A percentile compares a stretch with the other conserved stretches of the same genome.
Conservation (phyloP, 2,329 filamentous ascomycete genomes). For the Talaromyces albobiverticillius region DNA sequence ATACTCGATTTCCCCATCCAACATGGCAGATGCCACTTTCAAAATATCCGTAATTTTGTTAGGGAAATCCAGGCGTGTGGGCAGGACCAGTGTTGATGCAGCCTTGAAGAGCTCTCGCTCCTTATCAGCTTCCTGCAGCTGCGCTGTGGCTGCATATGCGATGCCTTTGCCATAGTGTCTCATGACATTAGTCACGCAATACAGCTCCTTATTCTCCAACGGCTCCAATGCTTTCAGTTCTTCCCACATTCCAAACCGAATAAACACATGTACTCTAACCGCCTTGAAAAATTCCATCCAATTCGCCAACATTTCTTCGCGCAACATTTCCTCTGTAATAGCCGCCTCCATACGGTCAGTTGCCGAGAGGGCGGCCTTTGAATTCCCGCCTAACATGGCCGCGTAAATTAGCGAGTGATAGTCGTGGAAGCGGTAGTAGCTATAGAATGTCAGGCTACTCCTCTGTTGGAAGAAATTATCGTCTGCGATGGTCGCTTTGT, state of each 20-base stretch:
- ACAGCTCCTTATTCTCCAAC: constrained; percentile 49
- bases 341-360: constrained; percentile 56
- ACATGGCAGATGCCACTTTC: constrained; percentile 55
- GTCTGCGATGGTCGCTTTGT: constrained; percentile 62
- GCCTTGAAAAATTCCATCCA: constrained; percentile 17
- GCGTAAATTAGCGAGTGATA: constrained; percentile 71
- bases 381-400: constrained; percentile 69
- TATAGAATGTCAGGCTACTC: constrained; percentile 68
- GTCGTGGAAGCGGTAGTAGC: constrained; percentile 68
- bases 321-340: constrained; percentile 60
- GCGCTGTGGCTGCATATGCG: constrained; percentile 57
- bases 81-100: constrained; percentile 51
- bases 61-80: constrained; percentile 62
- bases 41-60: constrained; percentile 63
- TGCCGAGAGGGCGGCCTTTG: constrained; percentile 57
- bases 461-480: constrained; percentile 58
- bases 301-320: constrained; percentile 14
- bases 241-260: constrained; percentile 18
- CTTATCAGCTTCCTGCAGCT: constrained; percentile 40
- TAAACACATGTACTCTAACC: constrained; percentile 14
- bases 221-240: constrained; percentile 14
- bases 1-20: constrained; percentile 64
- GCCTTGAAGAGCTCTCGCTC: constrained; percentile 51
- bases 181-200: constrained; percentile 65
- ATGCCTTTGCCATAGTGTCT: constrained; percentile 64